Percentiles rank a stretch among this genome's conserved stretches.
These are phyloP conservation scores for Phytophthora agathidicida DNA, from an alignment of 352 stramenopile genomes.

Conservation along the genomic window DNA sequence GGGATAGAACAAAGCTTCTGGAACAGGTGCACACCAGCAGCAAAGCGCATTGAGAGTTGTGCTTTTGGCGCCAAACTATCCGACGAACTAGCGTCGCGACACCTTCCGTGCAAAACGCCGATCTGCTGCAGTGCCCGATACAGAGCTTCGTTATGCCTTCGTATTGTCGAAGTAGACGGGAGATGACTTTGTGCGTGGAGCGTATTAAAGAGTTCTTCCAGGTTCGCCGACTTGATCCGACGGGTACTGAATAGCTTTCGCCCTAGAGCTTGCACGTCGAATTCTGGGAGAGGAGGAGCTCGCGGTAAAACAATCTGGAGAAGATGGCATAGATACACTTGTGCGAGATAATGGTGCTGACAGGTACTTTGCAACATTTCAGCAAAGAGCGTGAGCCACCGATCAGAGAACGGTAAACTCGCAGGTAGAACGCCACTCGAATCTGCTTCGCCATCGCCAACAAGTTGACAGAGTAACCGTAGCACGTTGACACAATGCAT, in stretches of 20 bases:
- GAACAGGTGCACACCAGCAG: constrained; percentile 32
- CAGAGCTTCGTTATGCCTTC: constrained; percentile 36
- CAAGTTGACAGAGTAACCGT: constrained; percentile 41
- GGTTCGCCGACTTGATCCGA: neutral
- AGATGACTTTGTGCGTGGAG: constrained; percentile 7
- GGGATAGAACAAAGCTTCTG: constrained; percentile 26
- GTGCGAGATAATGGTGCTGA: constrained; percentile 14
- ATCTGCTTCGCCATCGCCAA: neutral
- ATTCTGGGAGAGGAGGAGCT: neutral
- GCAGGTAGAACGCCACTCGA: neutral
- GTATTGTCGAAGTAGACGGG: neutral
- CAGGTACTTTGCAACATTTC: constrained; percentile 24
- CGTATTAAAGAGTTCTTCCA: constrained; percentile 18
- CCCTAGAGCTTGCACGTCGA: constrained; percentile 13
- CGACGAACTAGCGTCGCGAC: neutral
- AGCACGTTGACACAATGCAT: constrained; percentile 39
- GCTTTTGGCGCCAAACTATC: neutral
- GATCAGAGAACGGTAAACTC: constrained; percentile 14
- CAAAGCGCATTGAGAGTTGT: constrained; percentile 27
- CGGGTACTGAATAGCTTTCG: constrained; percentile 11
- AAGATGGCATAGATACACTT: constrained; percentile 41
- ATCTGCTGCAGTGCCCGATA: constrained; percentile 19
- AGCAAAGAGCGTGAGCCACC: constrained; percentile 38
- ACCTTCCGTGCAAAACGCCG: constrained; percentile 11
- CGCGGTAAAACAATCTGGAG: constrained; percentile 33